These are phyloP conservation scores for Vanrija sp. DNA, from an alignment of 1,284 basidiomycete genomes.

Conservation along the genomic window DNA sequence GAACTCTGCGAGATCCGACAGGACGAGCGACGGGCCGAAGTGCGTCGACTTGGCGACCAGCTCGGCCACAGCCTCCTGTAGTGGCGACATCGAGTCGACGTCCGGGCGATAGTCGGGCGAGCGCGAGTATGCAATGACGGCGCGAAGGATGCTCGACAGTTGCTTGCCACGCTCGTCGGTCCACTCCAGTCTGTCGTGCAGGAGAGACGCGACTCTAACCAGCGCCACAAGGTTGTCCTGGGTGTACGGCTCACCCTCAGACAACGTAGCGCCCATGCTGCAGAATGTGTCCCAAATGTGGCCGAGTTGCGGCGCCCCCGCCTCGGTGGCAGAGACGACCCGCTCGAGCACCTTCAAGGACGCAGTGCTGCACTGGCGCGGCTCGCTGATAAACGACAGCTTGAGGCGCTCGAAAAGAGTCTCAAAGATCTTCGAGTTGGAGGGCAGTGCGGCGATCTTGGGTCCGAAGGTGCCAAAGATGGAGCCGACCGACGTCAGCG, in stretches of 20 bases:
- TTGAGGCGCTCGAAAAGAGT: constrained; percentile 66
- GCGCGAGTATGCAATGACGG: constrained; percentile 70
- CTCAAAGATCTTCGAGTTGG: constrained; percentile 67
- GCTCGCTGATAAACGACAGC: constrained; percentile 65
- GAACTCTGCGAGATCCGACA: constrained; percentile 80
- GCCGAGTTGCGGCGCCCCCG: constrained; percentile 40
- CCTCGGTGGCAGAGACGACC: constrained; percentile 58
- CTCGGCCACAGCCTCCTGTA: constrained; percentile 68
- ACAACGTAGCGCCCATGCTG: constrained; percentile 60
- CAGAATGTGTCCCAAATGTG: constrained; percentile 69
- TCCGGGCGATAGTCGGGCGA: constrained; percentile 86
- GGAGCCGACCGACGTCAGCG: constrained; percentile 74
- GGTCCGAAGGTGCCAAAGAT: constrained; percentile 76
- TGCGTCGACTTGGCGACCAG: constrained; percentile 60
- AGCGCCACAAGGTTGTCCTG: constrained; percentile 77
- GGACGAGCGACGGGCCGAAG: constrained; percentile 64
- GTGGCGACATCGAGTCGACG: constrained; percentile 72
- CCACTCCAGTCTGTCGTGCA: constrained; percentile 30
- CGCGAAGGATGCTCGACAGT: constrained; percentile 74
- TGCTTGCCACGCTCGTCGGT: constrained; percentile 60
- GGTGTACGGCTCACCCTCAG: constrained; percentile 58
- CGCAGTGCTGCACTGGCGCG: constrained; percentile 66
- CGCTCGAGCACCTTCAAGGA: constrained; percentile 76
- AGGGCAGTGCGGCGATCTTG: constrained; percentile 64
- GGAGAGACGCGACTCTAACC: constrained; percentile 26